phyloP scores from a whole-genome alignment of 2,329 filamentous ascomycete species.

The Colletotrichum tofieldiae region DNA sequence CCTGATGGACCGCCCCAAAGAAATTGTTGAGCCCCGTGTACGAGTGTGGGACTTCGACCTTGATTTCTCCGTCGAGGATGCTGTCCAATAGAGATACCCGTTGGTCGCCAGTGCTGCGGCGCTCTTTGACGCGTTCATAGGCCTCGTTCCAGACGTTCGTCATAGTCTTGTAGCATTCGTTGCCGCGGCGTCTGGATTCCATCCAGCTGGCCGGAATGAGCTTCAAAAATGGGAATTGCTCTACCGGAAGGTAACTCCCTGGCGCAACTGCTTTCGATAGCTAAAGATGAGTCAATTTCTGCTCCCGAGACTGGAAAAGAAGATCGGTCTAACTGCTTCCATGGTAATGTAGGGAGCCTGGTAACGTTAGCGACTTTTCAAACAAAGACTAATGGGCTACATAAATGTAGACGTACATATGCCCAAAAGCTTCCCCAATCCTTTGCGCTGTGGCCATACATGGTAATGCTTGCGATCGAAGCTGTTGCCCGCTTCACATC shows the following conservation, averaged over 20 bases:
- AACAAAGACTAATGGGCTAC: fast-evolving
- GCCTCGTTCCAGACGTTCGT: constrained; percentile 57
- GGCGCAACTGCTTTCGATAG: constrained; percentile 59
- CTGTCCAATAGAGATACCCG: constrained; percentile 56
- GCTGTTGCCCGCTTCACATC: constrained; percentile 28
- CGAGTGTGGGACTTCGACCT: constrained; percentile 45
- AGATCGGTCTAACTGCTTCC: neutral
- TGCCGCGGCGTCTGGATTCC: constrained; percentile 56
- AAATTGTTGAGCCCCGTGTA: constrained; percentile 55
- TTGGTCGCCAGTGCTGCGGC: constrained; percentile 48
- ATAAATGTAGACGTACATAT: neutral
- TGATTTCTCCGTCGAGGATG: constrained; percentile 56
- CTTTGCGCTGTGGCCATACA: constrained; percentile 22
- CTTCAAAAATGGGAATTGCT: constrained; percentile 62
- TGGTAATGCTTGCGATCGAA: constrained; percentile 17
- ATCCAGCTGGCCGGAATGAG: constrained; percentile 59
- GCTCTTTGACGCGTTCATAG: constrained; percentile 51
- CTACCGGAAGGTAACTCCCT: constrained; percentile 65
- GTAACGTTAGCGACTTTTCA: neutral
- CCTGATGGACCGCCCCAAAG: constrained; percentile 53
- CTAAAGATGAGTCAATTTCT: neutral
- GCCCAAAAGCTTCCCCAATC: constrained; percentile 29
- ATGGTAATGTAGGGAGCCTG: constrained; percentile 26
- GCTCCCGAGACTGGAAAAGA: too few species aligned
- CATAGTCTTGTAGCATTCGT: constrained; percentile 57